phyloP scores from a whole-genome alignment of 2,329 filamentous ascomycete genomes.

The Neocucurbitaria cava region DNA sequence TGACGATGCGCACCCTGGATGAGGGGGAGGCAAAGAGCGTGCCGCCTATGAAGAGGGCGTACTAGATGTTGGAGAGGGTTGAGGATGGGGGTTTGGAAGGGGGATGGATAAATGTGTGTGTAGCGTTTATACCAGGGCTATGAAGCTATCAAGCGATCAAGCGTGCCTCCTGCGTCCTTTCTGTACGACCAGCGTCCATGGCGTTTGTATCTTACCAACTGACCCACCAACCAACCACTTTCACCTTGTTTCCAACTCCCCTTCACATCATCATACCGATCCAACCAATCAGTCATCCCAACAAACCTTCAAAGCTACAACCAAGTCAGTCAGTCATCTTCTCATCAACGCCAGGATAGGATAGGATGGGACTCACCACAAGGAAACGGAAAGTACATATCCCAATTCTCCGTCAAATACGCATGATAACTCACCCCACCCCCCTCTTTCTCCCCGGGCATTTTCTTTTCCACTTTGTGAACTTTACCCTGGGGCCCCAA shows the following conservation, averaged over 20 bases:
- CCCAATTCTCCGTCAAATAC: slow-evolving; percentile 58
- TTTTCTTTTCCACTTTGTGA: slow-evolving; percentile 51
- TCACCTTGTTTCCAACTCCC: too few relatives aligned
- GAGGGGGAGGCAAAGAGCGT: slow-evolving; percentile 52
- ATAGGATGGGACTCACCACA: slow-evolving; percentile 58
- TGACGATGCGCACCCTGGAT: slow-evolving; percentile 54
- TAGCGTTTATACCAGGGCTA: too few relatives aligned
- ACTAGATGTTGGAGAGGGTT: too few relatives aligned
- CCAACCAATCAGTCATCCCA: slow-evolving; percentile 32
- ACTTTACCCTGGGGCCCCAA: slow-evolving; percentile 49
- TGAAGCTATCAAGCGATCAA: too few relatives aligned
- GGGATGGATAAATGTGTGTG: not conserved
- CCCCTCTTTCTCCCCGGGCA: slow-evolving; percentile 33
- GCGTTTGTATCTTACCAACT: too few relatives aligned
- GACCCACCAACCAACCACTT: too few relatives aligned
- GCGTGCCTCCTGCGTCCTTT: too few relatives aligned
- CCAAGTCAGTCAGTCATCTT: slow-evolving; percentile 10
- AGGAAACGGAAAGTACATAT: slow-evolving; percentile 56
- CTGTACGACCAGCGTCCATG: too few relatives aligned
- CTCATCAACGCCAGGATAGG: too few relatives aligned
- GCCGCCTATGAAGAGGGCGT: slow-evolving; percentile 44
- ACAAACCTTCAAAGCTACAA: slow-evolving; percentile 36
- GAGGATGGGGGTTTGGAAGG: not conserved
- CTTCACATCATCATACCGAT: too few relatives aligned
- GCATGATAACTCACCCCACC: slow-evolving; percentile 52